Conservation (phyloP, 2,329 filamentous ascomycete genomes). For the Cercospora sp. region DNA sequence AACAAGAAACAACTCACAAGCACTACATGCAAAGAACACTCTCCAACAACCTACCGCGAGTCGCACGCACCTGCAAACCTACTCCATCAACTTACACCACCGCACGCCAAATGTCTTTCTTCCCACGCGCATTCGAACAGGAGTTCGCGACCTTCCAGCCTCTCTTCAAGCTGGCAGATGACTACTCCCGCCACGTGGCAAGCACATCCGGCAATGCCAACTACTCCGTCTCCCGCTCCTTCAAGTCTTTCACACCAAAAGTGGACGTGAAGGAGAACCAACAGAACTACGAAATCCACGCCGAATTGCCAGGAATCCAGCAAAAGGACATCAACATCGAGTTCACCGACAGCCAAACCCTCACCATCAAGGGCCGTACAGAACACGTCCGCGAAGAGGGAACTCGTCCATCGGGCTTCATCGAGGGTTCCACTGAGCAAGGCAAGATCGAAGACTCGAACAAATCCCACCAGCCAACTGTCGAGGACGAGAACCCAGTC, state of each 20-base stretch:
- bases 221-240: constrained; percentile 23
- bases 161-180: constrained; percentile 52
- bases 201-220: constrained; percentile 27
- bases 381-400: constrained; percentile 65
- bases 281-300: constrained; percentile 71
- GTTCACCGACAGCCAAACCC: constrained; percentile 73
- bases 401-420: constrained; percentile 51
- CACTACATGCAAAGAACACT: constrained; percentile 34
- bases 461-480: constrained; percentile 58
- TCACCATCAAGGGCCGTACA: constrained; percentile 68
- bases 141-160: constrained; percentile 40
- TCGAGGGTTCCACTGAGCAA: constrained; percentile 37
- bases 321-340: constrained; percentile 76
- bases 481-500: constrained; percentile 60
- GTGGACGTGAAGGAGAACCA: constrained; percentile 76
- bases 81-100: constrained; percentile 26
- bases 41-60: constrained; percentile 35
- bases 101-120: constrained; percentile 41
- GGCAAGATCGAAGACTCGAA: constrained; percentile 35
- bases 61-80: constrained; percentile 33
- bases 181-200: constrained; percentile 44
- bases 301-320: constrained; percentile 74
- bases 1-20: constrained; percentile 27
- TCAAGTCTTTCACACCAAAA: constrained; percentile 68
- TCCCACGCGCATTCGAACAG: constrained; percentile 40